Conservation (phyloP, 345 rosid genomes). For the Arabis alpina region DNA sequence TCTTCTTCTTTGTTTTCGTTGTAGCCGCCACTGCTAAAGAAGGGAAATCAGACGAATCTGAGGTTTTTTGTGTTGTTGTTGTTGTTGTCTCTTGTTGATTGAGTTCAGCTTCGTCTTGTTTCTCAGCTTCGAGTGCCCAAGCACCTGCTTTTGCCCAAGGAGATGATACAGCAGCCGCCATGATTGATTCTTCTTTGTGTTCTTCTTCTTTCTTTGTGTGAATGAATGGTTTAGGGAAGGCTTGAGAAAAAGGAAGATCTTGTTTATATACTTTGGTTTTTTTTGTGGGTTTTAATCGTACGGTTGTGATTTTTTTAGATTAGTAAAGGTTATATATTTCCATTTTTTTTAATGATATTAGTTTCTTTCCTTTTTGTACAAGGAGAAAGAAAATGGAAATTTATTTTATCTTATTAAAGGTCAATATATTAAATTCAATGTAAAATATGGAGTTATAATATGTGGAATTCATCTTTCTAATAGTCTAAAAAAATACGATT, state of each 20-base stretch:
- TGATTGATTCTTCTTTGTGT: constrained; percentile 31
- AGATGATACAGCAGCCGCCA: constrained; percentile 90
- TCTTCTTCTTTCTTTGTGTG: constrained; percentile 3
- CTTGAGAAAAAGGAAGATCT: neutral
- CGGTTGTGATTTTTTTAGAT: constrained; percentile 40
- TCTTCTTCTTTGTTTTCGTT: constrained; percentile 81
- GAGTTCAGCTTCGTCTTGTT: constrained; percentile 64
- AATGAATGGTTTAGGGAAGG: constrained; percentile 11
- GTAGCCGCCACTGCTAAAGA: constrained; percentile 67
- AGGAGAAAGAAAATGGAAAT: neutral
- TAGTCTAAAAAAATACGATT: too few species aligned
- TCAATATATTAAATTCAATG: neutral
- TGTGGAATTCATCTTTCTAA: too few species aligned
- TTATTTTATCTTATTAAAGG: constrained; percentile 1
- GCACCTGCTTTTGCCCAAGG: constrained; percentile 95
- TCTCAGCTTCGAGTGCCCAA: constrained; percentile 94
- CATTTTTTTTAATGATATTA: neutral
- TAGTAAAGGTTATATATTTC: neutral
- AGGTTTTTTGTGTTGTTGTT: too few species aligned
- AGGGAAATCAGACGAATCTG: constrained; percentile 57
- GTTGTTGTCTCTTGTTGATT: constrained; percentile 37
- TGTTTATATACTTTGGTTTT: constrained; percentile 27
- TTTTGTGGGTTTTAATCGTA: constrained; percentile 46
- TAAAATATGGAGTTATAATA: too few species aligned
- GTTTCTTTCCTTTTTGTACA: neutral